These are phyloP conservation scores for Antrodiella citrinella DNA, from an alignment of 768 basidiomycete species.

Conservation along the genomic window DNA sequence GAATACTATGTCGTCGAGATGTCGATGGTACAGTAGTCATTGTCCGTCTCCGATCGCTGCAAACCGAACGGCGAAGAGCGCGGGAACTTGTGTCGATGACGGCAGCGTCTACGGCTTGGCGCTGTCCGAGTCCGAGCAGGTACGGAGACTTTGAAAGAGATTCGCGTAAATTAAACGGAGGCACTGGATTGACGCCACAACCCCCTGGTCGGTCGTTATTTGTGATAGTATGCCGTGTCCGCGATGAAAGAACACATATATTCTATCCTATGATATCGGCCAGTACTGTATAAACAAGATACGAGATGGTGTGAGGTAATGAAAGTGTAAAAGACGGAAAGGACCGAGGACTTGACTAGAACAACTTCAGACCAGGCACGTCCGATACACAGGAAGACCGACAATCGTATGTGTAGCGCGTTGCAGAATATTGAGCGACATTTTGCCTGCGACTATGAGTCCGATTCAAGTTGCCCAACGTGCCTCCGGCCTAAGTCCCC, in stretches of 20 bases:
- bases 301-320: no score
- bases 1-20: no score
- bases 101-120: not conserved
- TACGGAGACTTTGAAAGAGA: no score
- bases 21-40: no score
- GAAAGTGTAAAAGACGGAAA: not conserved
- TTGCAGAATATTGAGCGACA: not conserved
- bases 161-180: not conserved
- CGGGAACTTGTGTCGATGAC: no score
- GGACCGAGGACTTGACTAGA: not conserved
- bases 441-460: not conserved
- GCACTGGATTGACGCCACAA: not conserved
- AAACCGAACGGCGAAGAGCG: not conserved
- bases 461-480: slow-evolving; percentile 9
- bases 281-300: no score
- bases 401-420: not conserved
- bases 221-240: not conserved
- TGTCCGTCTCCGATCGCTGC: not conserved
- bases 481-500: slow-evolving; percentile 31
- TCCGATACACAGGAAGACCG: not conserved
- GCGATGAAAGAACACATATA: not conserved
- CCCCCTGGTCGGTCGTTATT: not conserved
- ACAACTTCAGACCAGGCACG: not conserved
- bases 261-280: no score
- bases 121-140: not conserved